Evolutionary conservation across 768 basidiomycete species (phyloP), one percentile per base, ranked within the genome.

Genomic region (Calocybe cyanea): DNA sequence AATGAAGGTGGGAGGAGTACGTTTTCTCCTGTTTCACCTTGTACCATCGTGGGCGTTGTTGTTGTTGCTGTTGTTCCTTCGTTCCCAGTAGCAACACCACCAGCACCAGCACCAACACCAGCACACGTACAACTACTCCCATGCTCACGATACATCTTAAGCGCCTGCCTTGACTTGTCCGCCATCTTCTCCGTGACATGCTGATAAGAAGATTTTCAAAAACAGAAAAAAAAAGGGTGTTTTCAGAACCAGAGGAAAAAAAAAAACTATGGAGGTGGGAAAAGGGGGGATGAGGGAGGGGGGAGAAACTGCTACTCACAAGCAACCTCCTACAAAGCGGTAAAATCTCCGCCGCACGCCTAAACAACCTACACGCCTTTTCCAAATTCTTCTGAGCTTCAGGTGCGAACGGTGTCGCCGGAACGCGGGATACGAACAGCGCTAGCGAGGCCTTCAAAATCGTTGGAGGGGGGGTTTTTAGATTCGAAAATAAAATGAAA

Each of bases 321-420:
- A 83, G 64, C 24, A 80, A 76, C 55, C 80, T 80, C 11, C 71
- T 72, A 38, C 79, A 78, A 51, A 79, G 78, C 4, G 81, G 76
- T 38, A 83, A 68, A n/a, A 80, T 71, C 43, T 71, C 70, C 14
- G 76, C 75, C 8, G 80, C 82, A 37, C 75, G 71, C 42, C 64
- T 61, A 63, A 85, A 85, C 25, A 87, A 63, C 24, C 69, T 67
- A 47, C 76, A 76, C 3, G 78, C 77, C 18, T 71, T 69, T 39
- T 82, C 82, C 18, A 87, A 65, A 50, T 83, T 77, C 53, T 75
- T 71, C 24, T 85, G 64, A 2, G 83, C 85, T 58, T 73, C 73
- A 10, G 73, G 70, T 1, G 82, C 77, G 28, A 85, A 65, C 18
- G 77, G 70, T 13, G 77, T 72, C 9, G 73, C 72, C 4, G 84